These are phyloP conservation scores for Cutaneotrichosporon sp. DNA, from an alignment of 1,284 basidiomycete genomes.

Conservation along the genomic window DNA sequence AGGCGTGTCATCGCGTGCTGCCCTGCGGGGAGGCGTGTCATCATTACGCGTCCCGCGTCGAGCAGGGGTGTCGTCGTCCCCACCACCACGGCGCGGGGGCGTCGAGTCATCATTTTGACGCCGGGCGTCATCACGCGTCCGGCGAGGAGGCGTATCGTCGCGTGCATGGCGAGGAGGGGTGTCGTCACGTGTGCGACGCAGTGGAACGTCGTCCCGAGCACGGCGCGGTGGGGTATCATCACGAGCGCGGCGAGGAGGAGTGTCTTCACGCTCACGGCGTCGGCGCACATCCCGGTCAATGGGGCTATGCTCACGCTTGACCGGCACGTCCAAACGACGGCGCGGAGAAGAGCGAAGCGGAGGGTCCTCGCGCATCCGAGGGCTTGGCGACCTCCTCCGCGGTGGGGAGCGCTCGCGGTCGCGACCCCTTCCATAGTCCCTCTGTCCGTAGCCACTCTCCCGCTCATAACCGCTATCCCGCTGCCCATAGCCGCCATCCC, in stretches of 20 bases:
- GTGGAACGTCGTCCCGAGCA: slow-evolving; percentile 13
- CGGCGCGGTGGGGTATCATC: slow-evolving; percentile 1
- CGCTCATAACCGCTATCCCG: slow-evolving; percentile 20
- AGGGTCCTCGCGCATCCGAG: slow-evolving; percentile 18
- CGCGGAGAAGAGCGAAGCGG: slow-evolving; percentile 5
- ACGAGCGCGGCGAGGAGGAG: slow-evolving; percentile 9
- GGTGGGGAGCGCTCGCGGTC: slow-evolving; percentile 7
- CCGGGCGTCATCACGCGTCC: slow-evolving; percentile 11
- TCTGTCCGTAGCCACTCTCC: slow-evolving; percentile 6
- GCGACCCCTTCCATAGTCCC: slow-evolving; percentile 3
- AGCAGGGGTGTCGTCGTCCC: background rate
- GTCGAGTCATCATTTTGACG: slow-evolving; percentile 11
- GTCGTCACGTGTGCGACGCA: slow-evolving; percentile 7
- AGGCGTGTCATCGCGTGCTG: slow-evolving; percentile 1
- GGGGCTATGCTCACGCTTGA: background rate
- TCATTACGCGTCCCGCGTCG: background rate
- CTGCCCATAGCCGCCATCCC: slow-evolving; percentile 6
- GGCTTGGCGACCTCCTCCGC: slow-evolving; percentile 6
- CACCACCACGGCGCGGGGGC: background rate
- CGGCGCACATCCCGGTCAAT: background rate
- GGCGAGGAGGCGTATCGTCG: slow-evolving; percentile 21
- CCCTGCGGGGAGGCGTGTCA: background rate
- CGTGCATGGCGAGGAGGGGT: slow-evolving; percentile 7
- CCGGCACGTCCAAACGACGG: background rate
- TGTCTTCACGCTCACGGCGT: slow-evolving; percentile 2